These are phyloP conservation scores for Cryptococcus deneoformans DNA, from an alignment of 1,284 basidiomycete genomes.

Conservation along the genomic window DNA sequence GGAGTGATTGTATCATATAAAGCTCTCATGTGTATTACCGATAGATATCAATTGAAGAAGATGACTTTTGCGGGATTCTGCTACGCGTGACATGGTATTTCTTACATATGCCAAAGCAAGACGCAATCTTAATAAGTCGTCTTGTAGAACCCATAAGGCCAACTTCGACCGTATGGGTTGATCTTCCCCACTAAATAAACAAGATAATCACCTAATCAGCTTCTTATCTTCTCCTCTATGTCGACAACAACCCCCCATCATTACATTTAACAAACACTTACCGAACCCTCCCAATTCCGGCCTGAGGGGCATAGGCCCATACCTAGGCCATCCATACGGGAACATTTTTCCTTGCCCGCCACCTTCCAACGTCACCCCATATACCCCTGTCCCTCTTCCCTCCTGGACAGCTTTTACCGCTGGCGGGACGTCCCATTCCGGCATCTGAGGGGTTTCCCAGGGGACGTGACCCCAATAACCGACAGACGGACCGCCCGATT, in stretches of 20 bases:
- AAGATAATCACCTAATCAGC: neutral
- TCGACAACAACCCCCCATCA: too few species aligned
- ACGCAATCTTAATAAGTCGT: slow-evolving; percentile 20
- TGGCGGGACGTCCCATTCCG: slow-evolving; percentile 19
- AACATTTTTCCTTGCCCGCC: slow-evolving; percentile 17
- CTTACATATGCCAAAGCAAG: neutral
- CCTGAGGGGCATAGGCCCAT: slow-evolving; percentile 40
- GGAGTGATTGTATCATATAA: neutral
- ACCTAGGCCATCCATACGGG: slow-evolving; percentile 43
- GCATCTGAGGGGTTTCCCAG: slow-evolving; percentile 22
- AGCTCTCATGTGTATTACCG: neutral
- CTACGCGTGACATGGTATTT: too few species aligned
- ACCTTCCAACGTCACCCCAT: slow-evolving; percentile 23
- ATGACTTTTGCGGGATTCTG: too few species aligned
- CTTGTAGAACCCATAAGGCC: slow-evolving; percentile 37
- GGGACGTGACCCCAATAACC: slow-evolving; percentile 40
- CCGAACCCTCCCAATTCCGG: slow-evolving; percentile 38
- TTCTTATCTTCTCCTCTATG: neutral
- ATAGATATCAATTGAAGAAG: too few species aligned
- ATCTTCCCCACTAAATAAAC: slow-evolving; percentile 29
- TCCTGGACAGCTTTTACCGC: slow-evolving; percentile 29
- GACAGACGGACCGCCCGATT: slow-evolving; percentile 25
- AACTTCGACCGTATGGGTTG: slow-evolving; percentile 37
- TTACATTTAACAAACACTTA: slow-evolving; percentile 10
- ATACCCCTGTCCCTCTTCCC: slow-evolving; percentile 34